Evolutionary conservation across 192 early-diverging fungal species (phyloP), one percentile per base, ranked within the genome.

Genomic region (Coemansia sp.): DNA sequence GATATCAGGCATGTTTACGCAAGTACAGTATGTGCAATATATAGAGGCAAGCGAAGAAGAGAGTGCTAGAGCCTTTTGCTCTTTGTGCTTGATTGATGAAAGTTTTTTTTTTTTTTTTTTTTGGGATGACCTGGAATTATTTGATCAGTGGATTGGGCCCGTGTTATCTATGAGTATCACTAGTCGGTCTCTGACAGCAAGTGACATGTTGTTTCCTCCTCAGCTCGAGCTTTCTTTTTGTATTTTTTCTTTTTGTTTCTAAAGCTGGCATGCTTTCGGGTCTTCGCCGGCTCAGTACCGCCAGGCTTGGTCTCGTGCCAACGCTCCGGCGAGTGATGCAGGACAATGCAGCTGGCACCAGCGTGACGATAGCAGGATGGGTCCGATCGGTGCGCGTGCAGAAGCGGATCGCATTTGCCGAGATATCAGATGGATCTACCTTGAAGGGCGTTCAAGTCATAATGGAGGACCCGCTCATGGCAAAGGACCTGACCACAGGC

Each of bases 331-430:
- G 40, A 25, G 64, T 66, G 9, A 51, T 82, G 17, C 43, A 65
- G 4, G 62, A 60, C 9, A 64, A 67, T 17, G 47, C 49, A 11
- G 25, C 39, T 0, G 79, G 79, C 1, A 15, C 70, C 0, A 60
- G 65, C 15, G 70, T 82, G 24, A 73, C 27, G 17, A 41, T 76
- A 24, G 56, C 73, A 24, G 94, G 93, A 6, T 96, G 94, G 94
- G 76, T 94, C n/a, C 83, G 89, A 31, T 91, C 94, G 2, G 88
- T 93, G 35, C 89, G 94, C 15, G 67, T 84, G 20, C 93, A 94
- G 73, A 94, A 94, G 71, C 73, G 89, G 27, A 64, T 90, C 20
- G 86, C 89, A 11, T 96, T 96, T 74, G 86, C 90, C 6, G 86
- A 89, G 49, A 82, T 96, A 32, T 82, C 88, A 25, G 94, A 96